These are phyloP conservation scores for Aspergillus hancockii DNA, from an alignment of 495 filamentous ascomycete species.

Conservation along the genomic window DNA sequence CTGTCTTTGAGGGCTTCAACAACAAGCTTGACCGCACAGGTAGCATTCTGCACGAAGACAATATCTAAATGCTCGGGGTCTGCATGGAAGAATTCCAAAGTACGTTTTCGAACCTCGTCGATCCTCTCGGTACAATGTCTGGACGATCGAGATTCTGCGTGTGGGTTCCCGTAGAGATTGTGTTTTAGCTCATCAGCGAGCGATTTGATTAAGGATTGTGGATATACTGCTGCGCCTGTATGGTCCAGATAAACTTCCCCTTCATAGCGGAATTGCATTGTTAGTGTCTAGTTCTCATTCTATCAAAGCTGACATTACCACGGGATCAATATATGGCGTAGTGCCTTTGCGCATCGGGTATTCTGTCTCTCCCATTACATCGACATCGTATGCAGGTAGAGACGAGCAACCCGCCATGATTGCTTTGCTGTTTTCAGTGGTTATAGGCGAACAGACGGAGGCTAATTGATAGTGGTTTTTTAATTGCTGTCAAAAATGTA, in stretches of 20 bases:
- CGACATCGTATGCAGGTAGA: slow-evolving; percentile 5
- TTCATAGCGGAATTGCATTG: too few relatives aligned
- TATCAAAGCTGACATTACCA: too few relatives aligned
- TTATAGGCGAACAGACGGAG: not conserved
- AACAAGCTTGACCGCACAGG: slow-evolving; percentile 70
- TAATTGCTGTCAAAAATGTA: too few relatives aligned
- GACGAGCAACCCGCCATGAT: not conserved
- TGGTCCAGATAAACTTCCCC: slow-evolving; percentile 65
- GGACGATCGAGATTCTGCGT: slow-evolving; percentile 69
- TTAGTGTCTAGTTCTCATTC: too few relatives aligned
- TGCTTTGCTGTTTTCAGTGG: not conserved
- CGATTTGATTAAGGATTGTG: slow-evolving; percentile 44
- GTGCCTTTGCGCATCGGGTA: slow-evolving; percentile 13
- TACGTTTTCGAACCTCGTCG: slow-evolving; percentile 56
- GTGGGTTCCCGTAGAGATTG: slow-evolving; percentile 73
- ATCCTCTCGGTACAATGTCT: slow-evolving; percentile 60
- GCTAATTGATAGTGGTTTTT: too few relatives aligned
- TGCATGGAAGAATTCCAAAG: slow-evolving; percentile 63
- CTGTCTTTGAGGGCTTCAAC: slow-evolving; percentile 39
- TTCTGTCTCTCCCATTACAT: slow-evolving; percentile 5
- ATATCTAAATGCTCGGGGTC: slow-evolving; percentile 65
- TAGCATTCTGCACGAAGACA: slow-evolving; percentile 69
- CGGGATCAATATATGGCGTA: too few relatives aligned
- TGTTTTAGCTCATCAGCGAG: slow-evolving; percentile 58
- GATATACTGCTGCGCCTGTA: slow-evolving; percentile 71